These are phyloP conservation scores for Tillandsia leiboldiana DNA, from an alignment of 176 grass and related monocot species.

Conservation along the genomic window DNA sequence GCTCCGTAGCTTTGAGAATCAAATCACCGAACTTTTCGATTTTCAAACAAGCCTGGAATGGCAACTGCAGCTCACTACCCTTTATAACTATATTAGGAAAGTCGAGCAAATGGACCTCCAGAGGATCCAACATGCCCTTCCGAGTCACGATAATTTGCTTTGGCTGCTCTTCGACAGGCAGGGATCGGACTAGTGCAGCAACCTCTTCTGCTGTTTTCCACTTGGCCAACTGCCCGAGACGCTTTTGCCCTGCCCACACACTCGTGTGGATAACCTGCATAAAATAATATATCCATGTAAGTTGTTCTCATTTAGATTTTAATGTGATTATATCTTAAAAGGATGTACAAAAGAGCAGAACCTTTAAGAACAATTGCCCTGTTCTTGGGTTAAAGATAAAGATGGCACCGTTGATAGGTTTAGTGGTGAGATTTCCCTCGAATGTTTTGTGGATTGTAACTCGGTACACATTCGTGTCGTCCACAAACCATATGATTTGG, in stretches of 20 bases:
- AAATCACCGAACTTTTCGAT: slow-evolving; percentile 99
- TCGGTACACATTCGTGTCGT: slow-evolving; percentile 96
- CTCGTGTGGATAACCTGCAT: slow-evolving; percentile 95
- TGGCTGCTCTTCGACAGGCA: slow-evolving; percentile 94
- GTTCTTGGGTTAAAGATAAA: slow-evolving; percentile 99
- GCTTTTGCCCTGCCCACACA: slow-evolving; percentile 97
- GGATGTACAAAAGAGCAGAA: slow-evolving; percentile 13
- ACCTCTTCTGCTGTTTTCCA: slow-evolving; percentile 99
- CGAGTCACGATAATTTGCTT: slow-evolving; percentile 98
- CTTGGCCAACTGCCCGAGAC: slow-evolving; percentile 92
- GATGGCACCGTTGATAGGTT: slow-evolving; percentile 96
- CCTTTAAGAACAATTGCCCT: slow-evolving; percentile 93
- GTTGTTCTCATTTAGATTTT: neutral
- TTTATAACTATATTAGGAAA: slow-evolving; percentile 99
- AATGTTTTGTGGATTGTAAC: slow-evolving; percentile 99
- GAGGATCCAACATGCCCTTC: slow-evolving; percentile 94
- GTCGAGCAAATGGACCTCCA: slow-evolving; percentile 96
- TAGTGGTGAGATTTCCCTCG: slow-evolving; percentile 95
- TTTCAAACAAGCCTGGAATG: slow-evolving; percentile 98
- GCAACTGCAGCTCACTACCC: slow-evolving; percentile 91
- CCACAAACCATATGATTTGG: slow-evolving; percentile 99
- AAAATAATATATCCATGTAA: neutral
- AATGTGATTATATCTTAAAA: slow-evolving; percentile 2
- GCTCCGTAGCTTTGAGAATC: slow-evolving; percentile 94
- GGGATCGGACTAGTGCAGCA: slow-evolving; percentile 83